Evolutionary conservation across 805 yeast species (phyloP), one percentile per base, ranked within the genome.

Genomic region (Sugiyamaella marilandica): DNA sequence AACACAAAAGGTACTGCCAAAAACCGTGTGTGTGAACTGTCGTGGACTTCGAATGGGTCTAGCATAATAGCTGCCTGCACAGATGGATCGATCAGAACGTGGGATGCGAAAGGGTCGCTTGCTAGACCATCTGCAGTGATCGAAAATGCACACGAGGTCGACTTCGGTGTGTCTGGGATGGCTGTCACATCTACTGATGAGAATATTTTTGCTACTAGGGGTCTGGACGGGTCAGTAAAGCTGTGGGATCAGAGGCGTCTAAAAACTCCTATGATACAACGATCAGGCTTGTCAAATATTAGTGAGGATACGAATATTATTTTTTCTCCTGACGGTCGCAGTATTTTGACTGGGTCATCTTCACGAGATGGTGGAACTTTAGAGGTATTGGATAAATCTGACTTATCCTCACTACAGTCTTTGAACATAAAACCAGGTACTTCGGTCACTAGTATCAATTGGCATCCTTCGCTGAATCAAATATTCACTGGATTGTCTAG

Each of bases 391-490:
- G 70, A 65, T 45, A 53, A 47, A 33, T 56, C 66, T 1, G 72
- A 68, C 49, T 52, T 66, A 16, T 39, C 64, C 3, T 55, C 62
- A 5, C 46, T 65, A 26, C 54, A 60, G 11, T 49, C 49, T 7
- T 33, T 63, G 29, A 46, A 41, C 3, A 41, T 54, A 14, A 41
- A 32, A 2, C 39, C 44, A 1, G 36, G 39, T 5, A 35, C 47
- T 7, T 16, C 53, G 1, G 57, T 61, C 2, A 51, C 57, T 5
- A 26, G 54, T 10, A 57, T 62, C 2, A 9, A 45, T 10, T 70
- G 73, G 72, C 59, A 62, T 45, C 36, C 59, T 2, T 35, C 41
- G 11, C 54, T 65, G 10, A 65, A 70, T 44, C 72, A 69, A 47
- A 65, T 69, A 29, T 56, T 59, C 16, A 59, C 59, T 5, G 71